Evolutionary conservation across 2,329 filamentous ascomycete species (phyloP).

Genomic region (Colletotrichum magnum): DNA sequence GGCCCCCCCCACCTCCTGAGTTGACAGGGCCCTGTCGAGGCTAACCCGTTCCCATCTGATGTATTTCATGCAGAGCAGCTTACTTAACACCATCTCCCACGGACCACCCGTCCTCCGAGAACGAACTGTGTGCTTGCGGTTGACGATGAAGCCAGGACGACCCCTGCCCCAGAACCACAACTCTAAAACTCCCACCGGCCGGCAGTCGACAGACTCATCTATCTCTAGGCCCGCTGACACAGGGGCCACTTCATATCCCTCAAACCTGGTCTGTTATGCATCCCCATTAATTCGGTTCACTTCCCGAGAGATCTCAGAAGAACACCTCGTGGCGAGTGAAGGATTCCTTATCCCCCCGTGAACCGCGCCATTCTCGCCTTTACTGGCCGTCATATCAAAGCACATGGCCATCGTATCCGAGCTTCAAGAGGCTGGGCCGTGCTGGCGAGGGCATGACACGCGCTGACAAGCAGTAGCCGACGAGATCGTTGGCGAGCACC

Average conservation of each 20-base stretch:
- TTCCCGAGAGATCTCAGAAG: background rate
- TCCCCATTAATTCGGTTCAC: background rate
- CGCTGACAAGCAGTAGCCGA: background rate
- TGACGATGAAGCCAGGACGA: background rate
- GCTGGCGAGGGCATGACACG: background rate
- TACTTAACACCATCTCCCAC: background rate
- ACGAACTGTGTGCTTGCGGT: no score
- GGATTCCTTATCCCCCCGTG: no score
- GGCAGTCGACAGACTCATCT: no score
- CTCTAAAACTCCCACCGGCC: no score
- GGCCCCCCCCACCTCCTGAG: background rate
- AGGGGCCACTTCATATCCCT: background rate
- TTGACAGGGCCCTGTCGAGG: background rate
- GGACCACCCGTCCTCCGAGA: background rate
- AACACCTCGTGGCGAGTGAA: no score
- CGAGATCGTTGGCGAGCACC: background rate
- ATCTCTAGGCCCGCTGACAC: no score
- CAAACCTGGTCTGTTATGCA: background rate
- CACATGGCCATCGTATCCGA: no score
- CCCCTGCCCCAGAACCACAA: no score
- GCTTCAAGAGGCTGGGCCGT: no score
- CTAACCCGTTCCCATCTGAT: constrained; percentile 13
- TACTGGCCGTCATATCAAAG: no score
- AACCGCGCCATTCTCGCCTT: no score
- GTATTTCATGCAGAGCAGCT: background rate